phyloP scores from a whole-genome alignment of 2,329 filamentous ascomycete species.

The Pyrenophora teres region DNA sequence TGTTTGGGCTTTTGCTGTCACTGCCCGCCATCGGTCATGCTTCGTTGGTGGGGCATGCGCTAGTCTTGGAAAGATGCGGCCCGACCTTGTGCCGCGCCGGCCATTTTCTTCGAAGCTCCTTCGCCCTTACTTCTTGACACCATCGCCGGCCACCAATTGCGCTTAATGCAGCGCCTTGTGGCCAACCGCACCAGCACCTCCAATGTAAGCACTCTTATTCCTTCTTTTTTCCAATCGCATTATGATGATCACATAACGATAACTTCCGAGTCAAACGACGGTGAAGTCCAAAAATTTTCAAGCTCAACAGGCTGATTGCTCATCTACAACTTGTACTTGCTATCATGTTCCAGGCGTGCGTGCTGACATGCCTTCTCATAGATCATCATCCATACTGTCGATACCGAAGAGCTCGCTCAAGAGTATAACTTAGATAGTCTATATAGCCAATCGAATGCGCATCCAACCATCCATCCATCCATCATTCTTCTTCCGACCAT shows the following conservation, averaged over 20 bases:
- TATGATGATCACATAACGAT: slow-evolving; percentile 44
- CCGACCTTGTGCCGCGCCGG: slow-evolving; percentile 19
- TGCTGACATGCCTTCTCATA: slow-evolving; percentile 19
- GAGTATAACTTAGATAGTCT: slow-evolving; percentile 14
- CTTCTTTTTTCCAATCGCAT: slow-evolving; percentile 2
- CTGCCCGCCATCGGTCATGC: slow-evolving; percentile 24
- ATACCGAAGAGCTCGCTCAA: neutral
- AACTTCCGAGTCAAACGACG: slow-evolving; percentile 44
- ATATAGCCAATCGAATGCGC: slow-evolving; percentile 17
- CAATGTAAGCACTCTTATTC: slow-evolving; percentile 24
- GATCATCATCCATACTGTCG: neutral
- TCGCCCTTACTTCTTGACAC: slow-evolving; percentile 2
- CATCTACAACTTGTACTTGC: slow-evolving; percentile 4
- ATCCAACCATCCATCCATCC: neutral
- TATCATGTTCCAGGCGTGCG: neutral
- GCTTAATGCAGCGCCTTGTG: slow-evolving; percentile 5
- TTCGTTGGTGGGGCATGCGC: slow-evolving; percentile 36
- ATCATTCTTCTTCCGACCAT: neutral
- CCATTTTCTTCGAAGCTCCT: slow-evolving; percentile 19
- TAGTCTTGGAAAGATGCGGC: slow-evolving; percentile 18
- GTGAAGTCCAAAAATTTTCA: slow-evolving; percentile 52
- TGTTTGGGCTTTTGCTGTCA: slow-evolving; percentile 30
- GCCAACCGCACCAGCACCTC: neutral
- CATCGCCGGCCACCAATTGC: slow-evolving; percentile 5
- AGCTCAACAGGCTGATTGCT: slow-evolving; percentile 61